These are phyloP conservation scores for Gryganskiella cystojenkinii DNA, from an alignment of 192 early-diverging fungal species.

Conservation along the genomic window DNA sequence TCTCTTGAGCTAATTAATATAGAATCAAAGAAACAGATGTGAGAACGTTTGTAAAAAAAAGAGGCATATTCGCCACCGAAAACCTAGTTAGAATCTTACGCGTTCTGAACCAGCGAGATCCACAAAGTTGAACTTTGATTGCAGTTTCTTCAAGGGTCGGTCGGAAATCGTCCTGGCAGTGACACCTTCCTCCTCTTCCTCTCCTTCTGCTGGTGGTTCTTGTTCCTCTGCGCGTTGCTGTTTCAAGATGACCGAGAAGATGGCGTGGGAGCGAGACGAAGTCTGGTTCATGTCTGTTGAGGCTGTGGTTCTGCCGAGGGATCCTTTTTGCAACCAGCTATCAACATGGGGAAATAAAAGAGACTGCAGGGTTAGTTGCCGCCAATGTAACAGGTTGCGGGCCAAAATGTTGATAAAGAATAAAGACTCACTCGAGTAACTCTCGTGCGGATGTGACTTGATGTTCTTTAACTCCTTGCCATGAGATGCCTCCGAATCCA, in stretches of 20 bases:
- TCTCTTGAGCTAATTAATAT: constrained; percentile 74
- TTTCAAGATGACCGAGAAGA: constrained; percentile 89
- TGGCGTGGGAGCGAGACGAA: constrained; percentile 95
- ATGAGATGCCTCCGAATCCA: constrained; percentile 86
- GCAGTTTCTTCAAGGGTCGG: constrained; percentile 54
- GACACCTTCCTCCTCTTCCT: constrained; percentile 16
- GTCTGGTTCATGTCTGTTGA: constrained; percentile 96
- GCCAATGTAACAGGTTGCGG: too few relatives aligned
- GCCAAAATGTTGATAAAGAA: not conserved
- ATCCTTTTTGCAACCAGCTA: constrained; percentile 65
- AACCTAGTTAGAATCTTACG: constrained; percentile 45
- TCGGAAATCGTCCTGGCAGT: constrained; percentile 17
- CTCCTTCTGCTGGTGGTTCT: constrained; percentile 30
- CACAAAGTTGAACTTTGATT: constrained; percentile 97
- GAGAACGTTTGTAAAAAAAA: not conserved
- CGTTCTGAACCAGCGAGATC: constrained; percentile 98
- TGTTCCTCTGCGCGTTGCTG: constrained; percentile 68
- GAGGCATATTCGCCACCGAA: not conserved
- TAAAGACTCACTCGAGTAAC: constrained; percentile 56
- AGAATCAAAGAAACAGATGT: not conserved
- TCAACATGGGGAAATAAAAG: not conserved
- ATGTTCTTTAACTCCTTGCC: constrained; percentile 86
- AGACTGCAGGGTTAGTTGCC: not conserved
- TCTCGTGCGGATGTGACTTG: constrained; percentile 76
- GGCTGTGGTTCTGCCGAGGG: constrained; percentile 74